Evolutionary conservation across 495 filamentous ascomycete genomes (phyloP).

Genomic region (Geopyxis carbonaria): DNA sequence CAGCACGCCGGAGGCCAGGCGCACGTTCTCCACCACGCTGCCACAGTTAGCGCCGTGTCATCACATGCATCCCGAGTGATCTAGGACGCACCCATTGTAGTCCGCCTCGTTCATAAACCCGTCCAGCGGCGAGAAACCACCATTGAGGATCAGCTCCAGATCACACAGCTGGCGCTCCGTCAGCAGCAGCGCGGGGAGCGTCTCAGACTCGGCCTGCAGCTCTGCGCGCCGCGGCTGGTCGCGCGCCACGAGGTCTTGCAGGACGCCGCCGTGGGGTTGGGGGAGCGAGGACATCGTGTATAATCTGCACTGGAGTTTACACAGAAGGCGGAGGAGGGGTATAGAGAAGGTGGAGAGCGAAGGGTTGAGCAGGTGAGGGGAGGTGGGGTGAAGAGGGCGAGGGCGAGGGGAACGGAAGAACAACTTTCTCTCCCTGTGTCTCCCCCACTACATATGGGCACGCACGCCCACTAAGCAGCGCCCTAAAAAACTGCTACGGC

Average conservation of each 20-base stretch:
- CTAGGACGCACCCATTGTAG: conserved; percentile 69
- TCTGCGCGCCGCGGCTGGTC: conserved; percentile 61
- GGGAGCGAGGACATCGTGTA: conserved; percentile 32
- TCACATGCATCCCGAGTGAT: background rate
- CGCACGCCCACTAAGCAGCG: too few relatives aligned
- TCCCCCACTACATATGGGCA: too few relatives aligned
- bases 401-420: too few relatives aligned
- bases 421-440: too few relatives aligned
- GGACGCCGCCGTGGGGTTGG: conserved; percentile 80
- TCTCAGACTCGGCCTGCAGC: conserved; percentile 70
- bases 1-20: conserved; percentile 74
- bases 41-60: too few relatives aligned
- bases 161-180: conserved; percentile 92
- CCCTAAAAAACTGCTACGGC: too few relatives aligned
- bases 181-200: conserved; percentile 64
- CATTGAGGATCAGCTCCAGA: conserved; percentile 87
- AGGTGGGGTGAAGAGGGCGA: too few relatives aligned
- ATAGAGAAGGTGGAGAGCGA: too few relatives aligned
- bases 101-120: conserved; percentile 93
- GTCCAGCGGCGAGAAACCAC: conserved; percentile 93
- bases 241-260: conserved; percentile 90
- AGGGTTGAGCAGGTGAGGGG: too few relatives aligned
- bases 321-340: too few relatives aligned
- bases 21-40: conserved; percentile 74
- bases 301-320: too few relatives aligned